Evolutionary conservation across 768 basidiomycete genomes (phyloP).

Genomic region (Collybiopsis luxurians): DNA sequence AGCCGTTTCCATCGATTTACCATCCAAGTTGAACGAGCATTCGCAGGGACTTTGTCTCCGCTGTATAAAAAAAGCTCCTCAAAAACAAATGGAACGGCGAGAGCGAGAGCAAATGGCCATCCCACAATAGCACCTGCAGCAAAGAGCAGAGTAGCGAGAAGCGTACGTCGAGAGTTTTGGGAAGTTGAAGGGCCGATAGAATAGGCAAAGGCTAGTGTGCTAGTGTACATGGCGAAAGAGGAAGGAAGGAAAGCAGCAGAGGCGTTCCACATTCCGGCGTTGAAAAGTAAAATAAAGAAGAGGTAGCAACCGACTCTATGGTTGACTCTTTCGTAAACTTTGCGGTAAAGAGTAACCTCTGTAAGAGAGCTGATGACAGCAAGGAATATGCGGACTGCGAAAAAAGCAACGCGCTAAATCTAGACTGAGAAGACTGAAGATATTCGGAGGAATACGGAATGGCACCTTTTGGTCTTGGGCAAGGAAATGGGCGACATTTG

Average conservation of each 20-base stretch:
- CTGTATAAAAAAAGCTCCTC: constrained; percentile 86
- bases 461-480: constrained; percentile 71
- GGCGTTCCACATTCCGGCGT: constrained; percentile 95
- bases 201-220: constrained; percentile 74
- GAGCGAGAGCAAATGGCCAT: constrained; percentile 93
- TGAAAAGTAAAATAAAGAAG: constrained; percentile 81
- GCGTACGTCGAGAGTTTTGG: constrained; percentile 51
- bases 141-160: constrained; percentile 66
- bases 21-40: constrained; percentile 51
- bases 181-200: constrained; percentile 57
- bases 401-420: constrained; percentile 80
- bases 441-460: neutral
- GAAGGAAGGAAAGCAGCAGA: constrained; percentile 91
- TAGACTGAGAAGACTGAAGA: neutral
- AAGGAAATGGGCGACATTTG: constrained; percentile 52
- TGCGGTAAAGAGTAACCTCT: constrained; percentile 82
- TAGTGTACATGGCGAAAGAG: constrained; percentile 91
- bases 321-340: constrained; percentile 79
- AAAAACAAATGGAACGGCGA: constrained; percentile 84
- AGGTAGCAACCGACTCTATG: constrained; percentile 92
- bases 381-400: constrained; percentile 79
- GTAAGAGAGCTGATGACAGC: constrained; percentile 70
- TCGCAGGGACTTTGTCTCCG: constrained; percentile 56
- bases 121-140: constrained; percentile 86
- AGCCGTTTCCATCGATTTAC: constrained; percentile 59